Base-by-base conservation (phyloP, 169 alveolate species). In the Cryptosporidium parvum region DNA sequence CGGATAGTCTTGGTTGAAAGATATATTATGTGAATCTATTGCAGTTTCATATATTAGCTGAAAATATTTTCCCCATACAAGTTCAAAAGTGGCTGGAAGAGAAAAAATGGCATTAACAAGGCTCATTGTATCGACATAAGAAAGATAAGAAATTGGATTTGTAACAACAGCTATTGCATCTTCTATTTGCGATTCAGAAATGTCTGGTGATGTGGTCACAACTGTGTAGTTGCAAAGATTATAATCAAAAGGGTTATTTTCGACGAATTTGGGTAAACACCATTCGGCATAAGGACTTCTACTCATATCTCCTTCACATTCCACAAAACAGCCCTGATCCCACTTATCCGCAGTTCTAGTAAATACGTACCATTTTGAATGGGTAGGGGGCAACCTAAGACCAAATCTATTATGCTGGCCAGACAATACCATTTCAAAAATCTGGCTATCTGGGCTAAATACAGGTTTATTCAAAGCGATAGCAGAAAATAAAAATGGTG, bases 51-150 rank as follows among this genome's bases (percentile, higher is more conserved):
- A 80, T 29, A 80, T 59, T 18, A 62, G 21, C 10, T 62, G 23
- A 65, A 80, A 80, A 42, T 80, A 80, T 62, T 80, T 53, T 14
- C 42, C 56, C 89, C 89, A 80, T 31, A 80, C 23, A 44, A 80
- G 67, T 21, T 65, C 89, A 44, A 18, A n/a, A 12, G 75, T 62
- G 4, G 68, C 14, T 42, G 89, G 89, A 37, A 62, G 75, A n/a
- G 89, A 80, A 31, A 80, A 80, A 26, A 80, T 29, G 7, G 89
- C 89, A 44, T 80, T 80, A 26, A 80, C 72, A 16, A 80, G 70
- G 52, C 89, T 80, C 75, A 80, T 80, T 35, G 89, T 80, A 16
- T 80, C 89, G n/a, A 80, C 89, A 80, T 80, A 80, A 9, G 89
- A 80, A 16, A 80, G 53, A 44, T 80, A 80, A 26, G 89, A 80